Base-by-base conservation (phyloP, 208 protist species). In the Angomonas ambiguus region DNA sequence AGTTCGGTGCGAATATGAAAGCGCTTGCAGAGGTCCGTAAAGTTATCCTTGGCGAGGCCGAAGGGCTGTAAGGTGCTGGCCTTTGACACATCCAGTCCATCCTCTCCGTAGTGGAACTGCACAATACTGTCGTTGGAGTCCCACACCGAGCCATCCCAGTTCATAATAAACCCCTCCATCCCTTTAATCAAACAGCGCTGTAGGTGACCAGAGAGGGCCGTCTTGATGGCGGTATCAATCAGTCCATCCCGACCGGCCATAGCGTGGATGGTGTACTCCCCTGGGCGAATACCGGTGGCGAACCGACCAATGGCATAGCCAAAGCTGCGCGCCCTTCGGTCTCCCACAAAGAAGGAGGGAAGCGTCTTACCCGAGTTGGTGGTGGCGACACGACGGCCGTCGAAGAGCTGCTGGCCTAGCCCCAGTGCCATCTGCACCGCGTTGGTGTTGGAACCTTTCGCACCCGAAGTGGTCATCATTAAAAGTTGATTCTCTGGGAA, bases 221-320 rank as follows among this genome's bases (percentile, higher is more conserved):
- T 99, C 79, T 99, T 99, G 22, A 99, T 97, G 27, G 98, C 98
- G 20, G 99, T 99, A 86, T 99, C 99, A 70, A 99, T 98, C 2
- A 99, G 85, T 64, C 98, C 99, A 79, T 99, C 99, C 58, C 99
- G 89, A 60, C 99, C 99, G 25, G 98, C 99, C 98, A 99, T 99
- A 78, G 96, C 97, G 85, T 99, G 99, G 82, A 99, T 99, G 45
- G 97, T 99, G 81, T 99, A 99, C 79, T 99, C 95, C 51, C 97
- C 92, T 28, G 99, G 98, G 2, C 93, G 88, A n/a, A 99, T 96
- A 59, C 99, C 99, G 8, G 98, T 99, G n/a, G 99, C 87, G 76
- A 99, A 99, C 55, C 98, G 76, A 25, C 92, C 93, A 49, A 92
- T 87, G 4, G 93, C 93, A 67, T 91, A 98, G 30, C 94, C 95